Conservation (phyloP, 768 basidiomycete species). For the Kondoa subrosea region DNA sequence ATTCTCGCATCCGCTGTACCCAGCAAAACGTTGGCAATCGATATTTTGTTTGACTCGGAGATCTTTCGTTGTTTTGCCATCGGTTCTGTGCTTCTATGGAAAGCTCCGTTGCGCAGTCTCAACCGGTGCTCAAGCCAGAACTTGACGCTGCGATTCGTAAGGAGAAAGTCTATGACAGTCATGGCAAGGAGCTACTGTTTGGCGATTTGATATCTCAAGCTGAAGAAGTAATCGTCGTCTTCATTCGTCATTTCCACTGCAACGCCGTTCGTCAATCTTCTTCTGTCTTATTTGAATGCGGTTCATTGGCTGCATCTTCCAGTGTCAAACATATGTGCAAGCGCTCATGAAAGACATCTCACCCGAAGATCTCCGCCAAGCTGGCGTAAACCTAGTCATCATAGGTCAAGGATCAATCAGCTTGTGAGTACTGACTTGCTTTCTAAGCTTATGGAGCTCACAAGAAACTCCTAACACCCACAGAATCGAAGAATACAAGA, state of each 20-base stretch:
- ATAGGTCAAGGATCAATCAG: not conserved
- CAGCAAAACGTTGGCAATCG: too few relatives aligned
- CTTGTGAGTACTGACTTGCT: not conserved
- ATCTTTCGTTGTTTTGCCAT: too few relatives aligned
- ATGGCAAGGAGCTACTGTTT: not conserved
- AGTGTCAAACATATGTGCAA: not conserved
- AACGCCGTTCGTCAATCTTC: not conserved
- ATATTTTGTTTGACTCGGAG: too few relatives aligned
- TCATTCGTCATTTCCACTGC: conserved; percentile 4
- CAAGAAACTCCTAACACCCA: not conserved
- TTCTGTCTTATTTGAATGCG: not conserved
- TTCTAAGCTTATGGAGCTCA: not conserved
- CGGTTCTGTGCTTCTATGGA: too few relatives aligned
- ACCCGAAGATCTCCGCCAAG: not conserved
- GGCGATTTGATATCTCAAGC: not conserved
- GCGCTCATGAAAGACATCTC: not conserved
- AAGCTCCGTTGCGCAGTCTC: too few relatives aligned
- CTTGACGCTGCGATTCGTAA: not conserved
- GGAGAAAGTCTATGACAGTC: not conserved
- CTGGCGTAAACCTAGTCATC: not conserved
- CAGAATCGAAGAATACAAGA: not conserved
- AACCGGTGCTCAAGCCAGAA: not conserved
- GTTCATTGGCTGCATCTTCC: not conserved
- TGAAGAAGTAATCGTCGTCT: not conserved
- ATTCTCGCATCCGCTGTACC: too few relatives aligned